Evolutionary conservation across 2,329 filamentous ascomycete genomes (phyloP).

Genomic region (Aspergillus nomiae): DNA sequence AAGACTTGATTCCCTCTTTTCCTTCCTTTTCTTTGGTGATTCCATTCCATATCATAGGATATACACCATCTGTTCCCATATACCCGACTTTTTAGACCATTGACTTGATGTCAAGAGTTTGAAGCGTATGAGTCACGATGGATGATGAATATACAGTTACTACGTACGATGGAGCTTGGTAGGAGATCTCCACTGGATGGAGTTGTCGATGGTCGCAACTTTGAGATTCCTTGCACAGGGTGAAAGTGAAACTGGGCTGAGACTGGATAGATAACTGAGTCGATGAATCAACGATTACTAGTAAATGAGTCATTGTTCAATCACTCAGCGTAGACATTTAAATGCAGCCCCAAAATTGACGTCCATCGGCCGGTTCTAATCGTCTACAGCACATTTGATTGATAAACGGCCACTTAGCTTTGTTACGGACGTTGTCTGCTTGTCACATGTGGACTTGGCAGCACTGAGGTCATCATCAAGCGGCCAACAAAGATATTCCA

Average conservation of each 20-base stretch:
- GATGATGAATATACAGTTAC: neutral
- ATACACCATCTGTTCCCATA: neutral
- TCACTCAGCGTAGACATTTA: neutral
- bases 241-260: neutral
- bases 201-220: neutral
- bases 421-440: neutral
- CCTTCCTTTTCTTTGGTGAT: constrained; percentile 1
- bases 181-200: neutral
- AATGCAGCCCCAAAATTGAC: neutral
- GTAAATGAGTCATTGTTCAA: neutral
- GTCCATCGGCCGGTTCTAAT: neutral
- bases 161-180: neutral
- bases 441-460: neutral
- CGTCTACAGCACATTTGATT: neutral
- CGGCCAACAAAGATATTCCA: neutral
- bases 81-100: neutral
- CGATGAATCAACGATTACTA: neutral
- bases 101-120: neutral
- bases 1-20: neutral
- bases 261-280: neutral
- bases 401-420: neutral
- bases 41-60: constrained; percentile 1
- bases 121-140: neutral
- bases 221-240: neutral
- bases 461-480: neutral